phyloP scores from a whole-genome alignment of 129 eudicot species.

The Deinandra increscens region DNA sequence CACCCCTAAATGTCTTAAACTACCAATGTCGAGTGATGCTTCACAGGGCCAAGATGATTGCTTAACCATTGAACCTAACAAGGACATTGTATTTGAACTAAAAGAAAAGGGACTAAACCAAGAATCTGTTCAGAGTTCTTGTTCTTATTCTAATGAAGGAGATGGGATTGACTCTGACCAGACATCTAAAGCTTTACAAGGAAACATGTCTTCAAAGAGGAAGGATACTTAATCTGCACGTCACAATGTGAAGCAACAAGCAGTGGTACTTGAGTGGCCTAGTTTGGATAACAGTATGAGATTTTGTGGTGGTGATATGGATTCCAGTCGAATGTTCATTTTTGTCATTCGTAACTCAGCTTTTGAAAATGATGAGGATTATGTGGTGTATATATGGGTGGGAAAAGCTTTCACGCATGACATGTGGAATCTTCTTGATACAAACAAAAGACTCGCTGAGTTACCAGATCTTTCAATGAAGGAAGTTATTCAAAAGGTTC shows the following conservation, averaged over 20 bases:
- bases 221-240: constrained; percentile 22
- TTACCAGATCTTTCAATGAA: constrained; percentile 43
- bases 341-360: constrained; percentile 41
- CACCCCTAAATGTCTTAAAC: constrained; percentile 47
- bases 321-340: constrained; percentile 40
- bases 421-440: constrained; percentile 24
- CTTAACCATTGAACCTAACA: constrained; percentile 18
- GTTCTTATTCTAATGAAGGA: constrained; percentile 23
- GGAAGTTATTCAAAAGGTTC: constrained; percentile 42
- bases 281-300: constrained; percentile 46
- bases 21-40: constrained; percentile 47
- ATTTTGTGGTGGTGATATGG: constrained; percentile 46
- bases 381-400: constrained; percentile 60
- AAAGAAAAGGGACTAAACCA: constrained; percentile 25
- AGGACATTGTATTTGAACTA: constrained; percentile 14
- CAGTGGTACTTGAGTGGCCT: constrained; percentile 61
- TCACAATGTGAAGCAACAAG: constrained; percentile 28
- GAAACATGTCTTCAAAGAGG: constrained; percentile 24
- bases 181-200: constrained; percentile 18
- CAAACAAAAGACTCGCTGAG: constrained; percentile 30
- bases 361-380: constrained; percentile 32
- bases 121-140: constrained; percentile 30
- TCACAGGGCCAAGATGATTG: constrained; percentile 23
- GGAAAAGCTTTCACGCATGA: constrained; percentile 48
- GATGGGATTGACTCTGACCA: constrained; percentile 5